Percentiles rank a stretch among this genome's conserved stretches.
phyloP scores from a whole-genome alignment of 2,329 filamentous ascomycete genomes.

The Allantophomopsis lycopodina region DNA sequence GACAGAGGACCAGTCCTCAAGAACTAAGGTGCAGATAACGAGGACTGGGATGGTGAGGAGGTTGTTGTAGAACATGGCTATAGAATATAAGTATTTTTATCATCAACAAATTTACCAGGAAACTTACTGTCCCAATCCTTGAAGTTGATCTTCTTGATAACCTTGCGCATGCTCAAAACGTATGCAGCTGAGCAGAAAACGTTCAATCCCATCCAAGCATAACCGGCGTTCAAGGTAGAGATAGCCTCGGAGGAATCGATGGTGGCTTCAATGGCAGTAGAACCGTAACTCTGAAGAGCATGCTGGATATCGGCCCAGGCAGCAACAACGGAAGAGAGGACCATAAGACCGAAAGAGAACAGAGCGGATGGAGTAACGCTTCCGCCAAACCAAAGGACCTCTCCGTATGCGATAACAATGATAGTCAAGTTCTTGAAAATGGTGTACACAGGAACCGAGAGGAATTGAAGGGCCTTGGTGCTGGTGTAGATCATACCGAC shows the following conservation, averaged over 20 bases:
- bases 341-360: conserved; percentile 93
- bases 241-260: conserved; percentile 58
- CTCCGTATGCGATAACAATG: conserved; percentile 95
- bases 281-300: conserved; percentile 51
- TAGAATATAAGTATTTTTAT: not conserved
- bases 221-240: conserved; percentile 84
- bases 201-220: conserved; percentile 96
- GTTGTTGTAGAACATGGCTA: conserved; percentile 99
- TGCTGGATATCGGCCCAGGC: conserved; percentile 96
- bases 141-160: conserved; percentile 99
- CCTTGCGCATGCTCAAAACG: conserved; percentile 87
- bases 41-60: conserved; percentile 90
- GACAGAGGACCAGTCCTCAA: conserved; percentile 81
- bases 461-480: conserved; percentile 88
- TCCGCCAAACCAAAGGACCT: conserved; percentile 96
- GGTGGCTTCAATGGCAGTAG: conserved; percentile 18
- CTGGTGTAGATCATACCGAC: conserved; percentile 99
- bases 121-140: conserved; percentile 97
- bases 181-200: conserved; percentile 90
- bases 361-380: conserved; percentile 77
- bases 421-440: conserved; percentile 99
- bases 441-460: conserved; percentile 96
- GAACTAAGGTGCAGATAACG: conserved; percentile 63
- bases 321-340: conserved; percentile 83
- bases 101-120: not conserved